Evolutionary conservation across 208 protist species (phyloP).

Genomic region (Acanthamoeba divionensis): DNA sequence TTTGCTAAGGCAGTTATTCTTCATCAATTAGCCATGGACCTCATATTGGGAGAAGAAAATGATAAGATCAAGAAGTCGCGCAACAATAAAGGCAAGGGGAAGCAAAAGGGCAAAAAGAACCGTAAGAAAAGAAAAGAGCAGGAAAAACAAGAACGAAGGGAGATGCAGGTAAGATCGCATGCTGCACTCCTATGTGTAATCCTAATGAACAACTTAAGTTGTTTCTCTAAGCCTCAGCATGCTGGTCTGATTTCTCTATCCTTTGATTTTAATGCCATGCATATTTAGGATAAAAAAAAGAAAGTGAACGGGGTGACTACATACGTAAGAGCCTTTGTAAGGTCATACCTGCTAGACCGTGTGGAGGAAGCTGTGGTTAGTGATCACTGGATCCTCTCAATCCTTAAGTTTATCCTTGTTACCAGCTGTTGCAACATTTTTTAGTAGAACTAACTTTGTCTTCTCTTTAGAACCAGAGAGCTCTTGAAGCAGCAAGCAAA

Average conservation of each 20-base stretch:
- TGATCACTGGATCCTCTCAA: neutral
- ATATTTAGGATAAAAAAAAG: neutral
- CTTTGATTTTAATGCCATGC: neutral
- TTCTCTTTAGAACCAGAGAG: neutral
- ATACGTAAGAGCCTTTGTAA: neutral
- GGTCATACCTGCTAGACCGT: neutral
- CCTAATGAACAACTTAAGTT: neutral
- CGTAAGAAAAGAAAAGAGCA: neutral
- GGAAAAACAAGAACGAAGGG: neutral
- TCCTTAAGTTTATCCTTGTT: neutral
- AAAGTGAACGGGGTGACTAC: neutral
- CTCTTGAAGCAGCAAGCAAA: neutral
- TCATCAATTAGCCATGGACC: neutral
- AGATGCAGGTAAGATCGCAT: too few species aligned
- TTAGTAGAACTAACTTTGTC: neutral
- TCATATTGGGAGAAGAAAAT: slow-evolving; percentile 39
- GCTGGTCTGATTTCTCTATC: neutral
- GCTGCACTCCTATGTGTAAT: neutral
- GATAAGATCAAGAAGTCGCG: slow-evolving; percentile 17
- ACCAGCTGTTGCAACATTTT: neutral
- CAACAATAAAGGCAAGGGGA: neutral
- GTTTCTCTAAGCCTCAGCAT: neutral
- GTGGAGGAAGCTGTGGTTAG: neutral
- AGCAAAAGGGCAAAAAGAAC: neutral
- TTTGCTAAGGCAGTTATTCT: neutral